phyloP scores from a whole-genome alignment of 345 rosid genomes.

The Populus pruinosa region DNA sequence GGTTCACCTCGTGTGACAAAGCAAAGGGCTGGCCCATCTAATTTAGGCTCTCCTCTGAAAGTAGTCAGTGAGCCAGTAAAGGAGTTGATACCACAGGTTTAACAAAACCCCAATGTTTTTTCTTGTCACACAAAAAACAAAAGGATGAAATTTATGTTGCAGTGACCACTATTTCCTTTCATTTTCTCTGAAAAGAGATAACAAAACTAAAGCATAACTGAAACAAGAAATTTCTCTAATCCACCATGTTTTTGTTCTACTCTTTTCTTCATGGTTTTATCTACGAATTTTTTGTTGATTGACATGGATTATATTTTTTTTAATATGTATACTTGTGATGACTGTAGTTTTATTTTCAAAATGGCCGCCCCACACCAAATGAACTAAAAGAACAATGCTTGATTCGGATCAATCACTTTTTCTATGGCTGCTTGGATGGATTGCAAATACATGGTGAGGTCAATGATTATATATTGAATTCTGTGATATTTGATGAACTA shows the following conservation, averaged over 20 bases:
- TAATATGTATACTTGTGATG: slow-evolving; percentile 11
- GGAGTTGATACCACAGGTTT: slow-evolving; percentile 93
- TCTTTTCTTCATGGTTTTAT: background rate
- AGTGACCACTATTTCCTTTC: background rate
- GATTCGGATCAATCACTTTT: slow-evolving; percentile 64
- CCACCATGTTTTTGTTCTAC: background rate
- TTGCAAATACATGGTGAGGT: slow-evolving; percentile 65
- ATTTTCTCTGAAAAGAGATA: background rate
- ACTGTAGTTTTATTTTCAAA: slow-evolving; percentile 86
- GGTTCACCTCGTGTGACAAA: slow-evolving; percentile 88
- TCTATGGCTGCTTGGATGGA: slow-evolving; percentile 67
- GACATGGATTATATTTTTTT: background rate
- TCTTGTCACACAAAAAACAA: background rate
- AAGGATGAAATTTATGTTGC: background rate
- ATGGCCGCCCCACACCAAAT: slow-evolving; percentile 82
- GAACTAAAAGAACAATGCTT: slow-evolving; percentile 75
- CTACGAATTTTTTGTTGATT: background rate
- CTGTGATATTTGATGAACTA: slow-evolving; percentile 4
- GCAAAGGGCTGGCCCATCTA: slow-evolving; percentile 75
- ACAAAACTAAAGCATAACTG: background rate
- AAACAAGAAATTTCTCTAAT: background rate
- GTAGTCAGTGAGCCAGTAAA: slow-evolving; percentile 69
- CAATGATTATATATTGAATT: background rate
- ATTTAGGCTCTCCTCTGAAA: slow-evolving; percentile 85
- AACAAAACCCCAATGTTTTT: background rate